Evolutionary conservation across 768 basidiomycete species (phyloP).

Genomic region (Auricularia sp.): DNA sequence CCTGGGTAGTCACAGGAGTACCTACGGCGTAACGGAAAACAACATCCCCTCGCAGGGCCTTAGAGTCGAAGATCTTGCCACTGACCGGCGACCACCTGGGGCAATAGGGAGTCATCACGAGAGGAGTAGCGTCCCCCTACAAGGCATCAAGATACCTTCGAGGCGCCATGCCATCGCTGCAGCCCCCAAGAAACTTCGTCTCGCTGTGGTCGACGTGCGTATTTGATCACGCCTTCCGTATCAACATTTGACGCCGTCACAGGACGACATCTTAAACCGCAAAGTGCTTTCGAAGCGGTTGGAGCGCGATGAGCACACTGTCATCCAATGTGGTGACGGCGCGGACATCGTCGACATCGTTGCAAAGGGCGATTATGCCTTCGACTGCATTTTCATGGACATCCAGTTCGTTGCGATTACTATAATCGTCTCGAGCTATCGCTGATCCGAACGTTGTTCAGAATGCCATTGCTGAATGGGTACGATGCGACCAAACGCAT

Average conservation of each 20-base stretch:
- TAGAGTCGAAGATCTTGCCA: too few relatives aligned
- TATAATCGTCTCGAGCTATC: too few relatives aligned
- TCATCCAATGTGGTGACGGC: constrained; percentile 61
- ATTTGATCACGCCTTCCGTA: neutral
- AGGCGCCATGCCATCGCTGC: neutral
- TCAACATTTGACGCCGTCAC: neutral
- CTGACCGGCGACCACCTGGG: too few relatives aligned
- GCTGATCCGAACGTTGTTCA: constrained; percentile 16
- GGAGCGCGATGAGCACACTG: constrained; percentile 52
- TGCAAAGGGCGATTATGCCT: constrained; percentile 39
- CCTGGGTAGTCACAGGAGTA: too few relatives aligned
- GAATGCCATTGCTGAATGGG: constrained; percentile 76
- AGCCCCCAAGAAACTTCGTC: constrained; percentile 25
- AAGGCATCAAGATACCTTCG: neutral
- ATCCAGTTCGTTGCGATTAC: constrained; percentile 45
- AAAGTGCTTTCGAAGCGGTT: constrained; percentile 61
- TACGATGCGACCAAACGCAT: constrained; percentile 60
- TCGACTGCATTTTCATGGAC: constrained; percentile 76
- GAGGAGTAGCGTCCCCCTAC: neutral
- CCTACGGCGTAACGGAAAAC: too few relatives aligned
- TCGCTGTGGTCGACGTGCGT: constrained; percentile 61
- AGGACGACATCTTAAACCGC: constrained; percentile 71
- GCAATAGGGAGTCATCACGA: too few relatives aligned
- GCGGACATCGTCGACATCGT: constrained; percentile 62
- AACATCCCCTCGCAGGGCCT: too few relatives aligned